A percentile compares a stretch with the other conserved stretches of the same genome.
phyloP scores from a whole-genome alignment of 768 basidiomycete species.

The Lactarius pseudohatsudake region DNA sequence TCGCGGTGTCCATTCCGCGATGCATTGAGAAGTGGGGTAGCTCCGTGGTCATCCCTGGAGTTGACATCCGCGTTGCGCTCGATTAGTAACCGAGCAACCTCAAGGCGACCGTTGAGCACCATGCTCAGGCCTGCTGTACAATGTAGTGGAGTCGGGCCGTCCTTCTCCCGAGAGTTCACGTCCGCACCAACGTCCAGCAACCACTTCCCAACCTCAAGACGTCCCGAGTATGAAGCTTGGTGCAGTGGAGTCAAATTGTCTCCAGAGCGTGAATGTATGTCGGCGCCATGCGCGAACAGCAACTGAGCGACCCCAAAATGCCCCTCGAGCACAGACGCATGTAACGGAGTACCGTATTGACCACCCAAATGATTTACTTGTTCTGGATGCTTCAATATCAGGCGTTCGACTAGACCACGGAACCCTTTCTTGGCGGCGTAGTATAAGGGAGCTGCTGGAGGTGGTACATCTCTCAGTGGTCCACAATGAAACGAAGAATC shows the following conservation, averaged over 20 bases:
- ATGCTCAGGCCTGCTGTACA: not conserved
- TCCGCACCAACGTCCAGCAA: not conserved
- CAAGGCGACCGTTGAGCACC: not conserved
- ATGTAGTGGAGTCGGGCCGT: not conserved
- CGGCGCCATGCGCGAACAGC: not conserved
- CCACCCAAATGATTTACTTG: not conserved
- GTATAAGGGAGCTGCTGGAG: not conserved
- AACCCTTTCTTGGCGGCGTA: not conserved
- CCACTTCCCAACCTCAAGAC: not conserved
- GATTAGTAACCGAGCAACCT: not conserved
- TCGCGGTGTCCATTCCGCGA: not conserved
- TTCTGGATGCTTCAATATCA: not conserved
- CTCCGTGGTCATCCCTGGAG: not conserved
- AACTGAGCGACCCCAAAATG: not conserved
- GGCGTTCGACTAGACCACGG: not conserved
- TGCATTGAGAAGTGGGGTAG: not conserved
- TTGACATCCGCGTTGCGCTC: not conserved
- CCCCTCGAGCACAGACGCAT: not conserved
- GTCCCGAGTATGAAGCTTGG: accelerated
- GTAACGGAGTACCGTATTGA: not conserved
- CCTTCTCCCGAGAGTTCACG: not conserved
- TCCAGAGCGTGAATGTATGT: not conserved
- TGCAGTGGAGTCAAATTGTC: not conserved
- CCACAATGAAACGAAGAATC: accelerated
- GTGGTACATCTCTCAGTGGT: not conserved